phyloP scores from a whole-genome alignment of 306 rosid species.

The Vigna radiata region DNA sequence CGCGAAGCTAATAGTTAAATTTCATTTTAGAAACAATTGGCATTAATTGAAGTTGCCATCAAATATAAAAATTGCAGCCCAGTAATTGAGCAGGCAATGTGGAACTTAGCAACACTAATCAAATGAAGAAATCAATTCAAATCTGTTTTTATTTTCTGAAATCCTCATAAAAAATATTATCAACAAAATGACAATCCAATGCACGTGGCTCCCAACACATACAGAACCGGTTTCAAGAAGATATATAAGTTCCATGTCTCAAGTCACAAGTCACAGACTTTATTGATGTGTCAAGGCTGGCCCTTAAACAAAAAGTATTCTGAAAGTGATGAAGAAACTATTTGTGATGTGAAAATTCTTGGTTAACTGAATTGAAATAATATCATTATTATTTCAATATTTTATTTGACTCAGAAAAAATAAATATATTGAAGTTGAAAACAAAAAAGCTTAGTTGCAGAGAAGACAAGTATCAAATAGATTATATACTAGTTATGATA shows the following conservation, averaged over 20 bases:
- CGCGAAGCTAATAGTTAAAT: neutral
- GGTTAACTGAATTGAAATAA: neutral
- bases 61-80: neutral
- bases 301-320: neutral
- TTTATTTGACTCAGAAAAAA: constrained; percentile 14
- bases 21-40: neutral
- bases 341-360: neutral
- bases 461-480: constrained; percentile 4
- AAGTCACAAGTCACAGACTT: neutral
- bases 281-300: neutral
- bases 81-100: neutral
- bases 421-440: neutral
- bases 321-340: neutral
- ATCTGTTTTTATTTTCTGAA: neutral
- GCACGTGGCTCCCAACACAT: neutral
- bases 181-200: neutral
- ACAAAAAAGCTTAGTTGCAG: neutral
- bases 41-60: neutral
- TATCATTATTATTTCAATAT: constrained; percentile 4
- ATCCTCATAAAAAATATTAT: neutral
- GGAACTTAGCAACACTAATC: neutral
- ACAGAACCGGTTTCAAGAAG: neutral
- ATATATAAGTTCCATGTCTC: neutral
- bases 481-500: neutral
- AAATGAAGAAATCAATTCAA: constrained; percentile 6